Evolutionary conservation across 352 stramenopile species (phyloP).

Genomic region (Globisporangium spiculum): DNA sequence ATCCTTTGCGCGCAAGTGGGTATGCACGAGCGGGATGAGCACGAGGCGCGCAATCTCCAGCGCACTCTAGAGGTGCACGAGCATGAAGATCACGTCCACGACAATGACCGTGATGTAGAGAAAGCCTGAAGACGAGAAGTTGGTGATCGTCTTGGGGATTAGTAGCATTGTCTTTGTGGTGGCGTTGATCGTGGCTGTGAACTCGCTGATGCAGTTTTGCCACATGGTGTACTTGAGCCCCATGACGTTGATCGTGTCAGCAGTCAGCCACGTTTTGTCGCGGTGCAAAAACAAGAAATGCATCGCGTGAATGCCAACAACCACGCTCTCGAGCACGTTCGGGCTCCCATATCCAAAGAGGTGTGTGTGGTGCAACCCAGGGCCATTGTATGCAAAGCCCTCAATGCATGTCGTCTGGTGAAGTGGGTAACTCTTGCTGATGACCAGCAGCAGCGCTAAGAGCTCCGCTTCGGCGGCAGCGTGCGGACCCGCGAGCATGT

Average conservation of each 20-base stretch:
- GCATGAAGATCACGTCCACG: slow-evolving; percentile 28
- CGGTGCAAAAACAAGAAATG: slow-evolving; percentile 29
- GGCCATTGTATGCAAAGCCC: slow-evolving; percentile 26
- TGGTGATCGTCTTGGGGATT: slow-evolving; percentile 13
- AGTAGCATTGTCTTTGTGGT: background rate
- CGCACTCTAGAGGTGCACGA: slow-evolving; percentile 29
- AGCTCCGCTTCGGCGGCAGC: slow-evolving; percentile 36
- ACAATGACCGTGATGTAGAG: slow-evolving; percentile 17
- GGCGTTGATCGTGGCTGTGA: slow-evolving; percentile 6
- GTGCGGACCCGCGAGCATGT: slow-evolving; percentile 29
- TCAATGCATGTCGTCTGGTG: slow-evolving; percentile 37
- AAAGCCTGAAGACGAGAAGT: slow-evolving; percentile 16
- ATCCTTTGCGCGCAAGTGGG: slow-evolving; percentile 14
- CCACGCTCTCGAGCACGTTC: slow-evolving; percentile 24
- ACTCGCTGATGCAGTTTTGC: slow-evolving; percentile 37
- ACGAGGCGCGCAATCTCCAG: slow-evolving; percentile 27
- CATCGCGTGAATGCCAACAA: slow-evolving; percentile 35
- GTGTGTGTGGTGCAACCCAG: slow-evolving; percentile 11
- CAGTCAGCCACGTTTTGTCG: slow-evolving; percentile 44
- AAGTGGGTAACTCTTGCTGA: slow-evolving; percentile 40
- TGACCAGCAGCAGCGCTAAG: slow-evolving; percentile 29
- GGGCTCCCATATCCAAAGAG: slow-evolving; percentile 46
- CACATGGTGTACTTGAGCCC: slow-evolving; percentile 41
- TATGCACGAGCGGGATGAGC: slow-evolving; percentile 17
- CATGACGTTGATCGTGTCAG: slow-evolving; percentile 37